Base-by-base conservation (phyloP, 1,284 basidiomycete genomes). In the Moesziomyces antarcticus region DNA sequence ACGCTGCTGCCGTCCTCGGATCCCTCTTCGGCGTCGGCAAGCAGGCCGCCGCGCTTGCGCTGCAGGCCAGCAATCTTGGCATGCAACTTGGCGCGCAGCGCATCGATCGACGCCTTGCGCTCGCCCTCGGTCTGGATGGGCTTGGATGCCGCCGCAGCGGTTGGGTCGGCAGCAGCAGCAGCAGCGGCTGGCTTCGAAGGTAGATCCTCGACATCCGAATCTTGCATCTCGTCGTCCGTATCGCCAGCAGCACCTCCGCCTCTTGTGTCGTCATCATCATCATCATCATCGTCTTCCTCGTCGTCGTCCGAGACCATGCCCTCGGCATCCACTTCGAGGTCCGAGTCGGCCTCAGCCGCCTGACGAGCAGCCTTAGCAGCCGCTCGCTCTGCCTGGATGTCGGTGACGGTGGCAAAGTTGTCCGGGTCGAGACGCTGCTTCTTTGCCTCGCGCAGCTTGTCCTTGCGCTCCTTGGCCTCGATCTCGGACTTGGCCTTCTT, bases 401-500 rank as follows among this genome's bases (percentile, higher is more conserved):
- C 72, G 20, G 66, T 56, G 8, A 79, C 70, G 7, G 68, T 74
- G 52, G 75, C 77, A 50, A 66, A 61, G 70, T 82, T 82, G 52
- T 70, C 79, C 6, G 82, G 80, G 45, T 83, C 80, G 40, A 82
- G 73, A 55, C 75, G 65, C 40, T 76, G 75, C 62, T 77, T 62
- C 59, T 81, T 82, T 4, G 75, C 70, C 30, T 69, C 75, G 16
- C 67, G 65, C 14, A 66, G 54, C 54, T 66, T 68, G 9, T 73
- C 56, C 59, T 83, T 83, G 44, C 75, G 70, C 51, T 73, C 71
- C n/a, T 70, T 59, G 1, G 77, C 77, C 37, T 80, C 75, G 46
- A 75, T 64, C 50, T 79, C 76, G 40, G 75, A 76, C 58, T 83
- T 77, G 48, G 70, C 72, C 75, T 82, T 79, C 53, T 75, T 79